Percentiles rank a stretch among this genome's conserved stretches.
Evolutionary conservation across 345 rosid genomes (phyloP).

Genomic region (Boechera stricta): DNA sequence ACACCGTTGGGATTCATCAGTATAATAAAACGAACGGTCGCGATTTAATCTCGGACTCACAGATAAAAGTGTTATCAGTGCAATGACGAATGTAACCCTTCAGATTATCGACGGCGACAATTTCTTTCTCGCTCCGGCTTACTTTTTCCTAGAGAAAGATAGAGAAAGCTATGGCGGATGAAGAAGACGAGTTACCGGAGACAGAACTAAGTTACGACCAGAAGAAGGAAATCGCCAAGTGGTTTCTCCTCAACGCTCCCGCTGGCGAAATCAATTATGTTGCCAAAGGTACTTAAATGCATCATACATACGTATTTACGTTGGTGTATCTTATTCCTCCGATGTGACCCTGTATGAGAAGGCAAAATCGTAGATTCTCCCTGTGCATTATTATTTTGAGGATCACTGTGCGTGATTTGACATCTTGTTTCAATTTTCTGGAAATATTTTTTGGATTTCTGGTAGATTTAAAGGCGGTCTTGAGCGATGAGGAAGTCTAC

Average conservation of each 20-base stretch:
- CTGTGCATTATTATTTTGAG: not conserved
- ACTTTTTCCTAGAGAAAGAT: constrained; percentile 16
- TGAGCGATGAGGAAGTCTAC: constrained; percentile 70
- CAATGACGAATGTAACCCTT: constrained; percentile 38
- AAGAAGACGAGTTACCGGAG: constrained; percentile 48
- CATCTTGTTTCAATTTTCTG: constrained; percentile 7
- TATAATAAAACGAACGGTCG: constrained; percentile 35
- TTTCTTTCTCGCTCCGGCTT: constrained; percentile 23
- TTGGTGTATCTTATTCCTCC: not conserved
- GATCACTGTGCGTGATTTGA: constrained; percentile 28
- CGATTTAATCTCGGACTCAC: constrained; percentile 11
- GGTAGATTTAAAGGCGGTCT: constrained; percentile 78
- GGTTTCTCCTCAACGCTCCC: constrained; percentile 98
- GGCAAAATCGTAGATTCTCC: not conserved
- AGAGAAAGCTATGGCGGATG: constrained; percentile 60
- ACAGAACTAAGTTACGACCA: constrained; percentile 68
- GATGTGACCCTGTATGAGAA: constrained; percentile 7
- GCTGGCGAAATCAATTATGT: constrained; percentile 97
- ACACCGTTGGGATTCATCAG: not conserved
- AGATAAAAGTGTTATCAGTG: not conserved
- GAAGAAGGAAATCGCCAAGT: constrained; percentile 96
- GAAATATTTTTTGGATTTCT: not conserved
- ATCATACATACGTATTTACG: not conserved
- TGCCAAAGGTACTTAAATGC: constrained; percentile 67
- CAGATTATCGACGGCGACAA: constrained; percentile 43